phyloP scores from a whole-genome alignment of 306 rosid genomes.

The Herpetospermum pedunculosum region DNA sequence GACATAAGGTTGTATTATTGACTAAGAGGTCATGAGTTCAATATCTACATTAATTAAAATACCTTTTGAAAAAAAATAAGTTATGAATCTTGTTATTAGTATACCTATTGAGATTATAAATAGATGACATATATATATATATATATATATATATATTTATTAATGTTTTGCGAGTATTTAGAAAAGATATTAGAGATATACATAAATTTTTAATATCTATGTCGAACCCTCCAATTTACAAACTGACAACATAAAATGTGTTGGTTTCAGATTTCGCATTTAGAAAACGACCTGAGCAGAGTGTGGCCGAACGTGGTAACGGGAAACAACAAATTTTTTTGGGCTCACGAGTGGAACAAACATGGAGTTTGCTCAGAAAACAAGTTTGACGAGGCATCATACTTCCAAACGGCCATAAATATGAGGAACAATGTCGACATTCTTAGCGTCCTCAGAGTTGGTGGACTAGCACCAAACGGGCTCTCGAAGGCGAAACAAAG shows the following conservation, averaged over 20 bases:
- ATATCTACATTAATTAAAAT: no score
- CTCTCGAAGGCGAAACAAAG: neutral
- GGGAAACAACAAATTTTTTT: neutral
- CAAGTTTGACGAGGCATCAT: neutral
- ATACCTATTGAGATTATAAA: no score
- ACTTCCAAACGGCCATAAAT: neutral
- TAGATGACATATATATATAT: no score
- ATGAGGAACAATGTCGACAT: neutral
- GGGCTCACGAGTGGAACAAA: neutral
- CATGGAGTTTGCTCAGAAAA: neutral
- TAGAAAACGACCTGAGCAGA: neutral
- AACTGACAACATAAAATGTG: neutral
- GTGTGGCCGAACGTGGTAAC: neutral
- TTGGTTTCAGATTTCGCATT: neutral
- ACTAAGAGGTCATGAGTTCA: no score
- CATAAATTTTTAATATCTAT: no score
- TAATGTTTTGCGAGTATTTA: no score
- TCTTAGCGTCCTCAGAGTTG: neutral
- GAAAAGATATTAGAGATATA: no score
- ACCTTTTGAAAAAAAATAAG: no score
- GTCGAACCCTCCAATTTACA: no score
- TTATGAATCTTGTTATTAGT: no score
- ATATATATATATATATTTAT: no score
- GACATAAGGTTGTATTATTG: no score
- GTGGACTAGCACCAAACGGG: neutral